Percentiles rank a stretch among this genome's conserved stretches.
Conservation (phyloP, 2,329 filamentous ascomycete genomes). For the Ceratocystiopsis brevicomis region DNA sequence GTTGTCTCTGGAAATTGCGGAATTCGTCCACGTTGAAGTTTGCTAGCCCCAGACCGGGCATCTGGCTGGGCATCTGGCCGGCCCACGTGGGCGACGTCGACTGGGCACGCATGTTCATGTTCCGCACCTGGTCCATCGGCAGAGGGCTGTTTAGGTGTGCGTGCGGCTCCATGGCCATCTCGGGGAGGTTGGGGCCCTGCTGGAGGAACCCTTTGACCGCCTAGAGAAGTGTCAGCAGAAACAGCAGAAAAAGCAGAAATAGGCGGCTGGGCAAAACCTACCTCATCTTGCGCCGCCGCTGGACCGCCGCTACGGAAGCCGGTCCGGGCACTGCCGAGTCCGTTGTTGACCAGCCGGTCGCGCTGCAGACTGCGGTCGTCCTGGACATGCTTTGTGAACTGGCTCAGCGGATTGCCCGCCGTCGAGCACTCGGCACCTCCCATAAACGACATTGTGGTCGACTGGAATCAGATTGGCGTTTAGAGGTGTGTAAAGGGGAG, state of each 20-base stretch:
- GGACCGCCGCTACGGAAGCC: conserved; percentile 58
- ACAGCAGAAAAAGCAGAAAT: background rate
- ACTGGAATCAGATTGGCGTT: background rate
- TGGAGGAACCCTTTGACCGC: conserved; percentile 91
- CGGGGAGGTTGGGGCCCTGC: conserved; percentile 43
- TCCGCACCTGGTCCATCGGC: conserved; percentile 25
- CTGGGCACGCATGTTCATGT: conserved; percentile 31
- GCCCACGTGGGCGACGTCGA: conserved; percentile 35
- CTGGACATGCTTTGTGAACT: conserved; percentile 93
- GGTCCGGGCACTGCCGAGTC: conserved; percentile 50
- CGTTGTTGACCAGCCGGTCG: conserved; percentile 65
- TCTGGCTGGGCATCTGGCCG: conserved; percentile 28
- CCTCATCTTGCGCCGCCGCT: conserved; percentile 57
- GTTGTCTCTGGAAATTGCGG: conserved; percentile 63
- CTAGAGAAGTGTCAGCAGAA: conserved; percentile 22
- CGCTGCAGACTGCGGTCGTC: conserved; percentile 90
- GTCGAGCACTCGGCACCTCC: conserved; percentile 94
- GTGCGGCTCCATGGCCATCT: conserved; percentile 31
- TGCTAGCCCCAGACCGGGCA: conserved; percentile 51
- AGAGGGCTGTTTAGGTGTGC: conserved; percentile 23
- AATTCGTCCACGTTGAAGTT: conserved; percentile 67
- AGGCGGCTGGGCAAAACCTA: conserved; percentile 14
- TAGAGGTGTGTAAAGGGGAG: background rate
- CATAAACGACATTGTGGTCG: conserved; percentile 70
- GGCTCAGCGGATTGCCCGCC: conserved; percentile 83